These are phyloP conservation scores for Trichophyton rubrum DNA, from an alignment of 2,329 filamentous ascomycete species.

Conservation along the genomic window DNA sequence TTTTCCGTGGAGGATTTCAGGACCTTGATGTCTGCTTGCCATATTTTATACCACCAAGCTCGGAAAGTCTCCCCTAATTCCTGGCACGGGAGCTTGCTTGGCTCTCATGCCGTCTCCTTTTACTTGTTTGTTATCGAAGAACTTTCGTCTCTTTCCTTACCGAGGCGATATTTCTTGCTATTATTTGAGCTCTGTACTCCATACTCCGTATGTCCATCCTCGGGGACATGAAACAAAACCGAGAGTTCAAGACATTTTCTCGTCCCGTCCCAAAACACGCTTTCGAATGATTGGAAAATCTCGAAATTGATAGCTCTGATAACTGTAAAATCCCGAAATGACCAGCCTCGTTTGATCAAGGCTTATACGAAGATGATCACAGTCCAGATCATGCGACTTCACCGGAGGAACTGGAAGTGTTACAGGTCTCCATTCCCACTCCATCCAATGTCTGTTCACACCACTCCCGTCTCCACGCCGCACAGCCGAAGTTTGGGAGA, in stretches of 20 bases:
- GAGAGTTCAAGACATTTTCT: not conserved
- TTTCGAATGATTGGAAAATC: not conserved
- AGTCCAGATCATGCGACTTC: conserved; percentile 1
- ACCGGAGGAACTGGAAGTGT: not conserved
- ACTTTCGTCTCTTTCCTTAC: no score
- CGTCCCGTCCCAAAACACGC: not conserved
- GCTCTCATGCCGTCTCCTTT: no score
- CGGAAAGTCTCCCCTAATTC: no score
- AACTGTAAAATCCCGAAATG: not conserved
- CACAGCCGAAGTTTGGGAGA: not conserved
- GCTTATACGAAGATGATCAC: conserved; percentile 1
- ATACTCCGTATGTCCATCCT: no score
- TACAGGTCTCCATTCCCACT: not conserved
- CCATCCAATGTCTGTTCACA: not conserved
- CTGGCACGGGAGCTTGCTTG: no score
- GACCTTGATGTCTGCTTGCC: no score
- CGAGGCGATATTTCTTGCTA: no score
- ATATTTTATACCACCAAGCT: no score
- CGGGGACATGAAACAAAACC: no score
- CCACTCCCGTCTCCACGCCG: not conserved
- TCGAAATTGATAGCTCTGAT: not conserved
- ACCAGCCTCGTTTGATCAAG: not conserved
- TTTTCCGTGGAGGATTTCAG: no score
- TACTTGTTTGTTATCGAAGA: no score
- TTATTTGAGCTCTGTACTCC: no score